Evolutionary conservation across 345 rosid species (phyloP).

Genomic region (Lenwebbia sp.): DNA sequence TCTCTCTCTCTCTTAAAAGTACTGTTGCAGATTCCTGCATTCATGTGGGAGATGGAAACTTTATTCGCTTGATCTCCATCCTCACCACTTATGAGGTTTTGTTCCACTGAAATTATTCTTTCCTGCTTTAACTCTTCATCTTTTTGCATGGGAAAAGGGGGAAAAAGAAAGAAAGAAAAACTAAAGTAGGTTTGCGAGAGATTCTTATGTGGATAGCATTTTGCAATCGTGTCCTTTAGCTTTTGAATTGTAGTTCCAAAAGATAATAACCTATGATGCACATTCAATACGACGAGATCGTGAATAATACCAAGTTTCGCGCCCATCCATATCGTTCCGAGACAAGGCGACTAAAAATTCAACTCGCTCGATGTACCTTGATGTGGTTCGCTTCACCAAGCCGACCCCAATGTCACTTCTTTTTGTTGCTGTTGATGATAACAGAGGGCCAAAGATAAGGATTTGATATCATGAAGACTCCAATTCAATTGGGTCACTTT

Average conservation of each 20-base stretch:
- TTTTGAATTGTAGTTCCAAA: not conserved
- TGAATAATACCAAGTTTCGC: not conserved
- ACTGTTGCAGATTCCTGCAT: not conserved
- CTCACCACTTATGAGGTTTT: not conserved
- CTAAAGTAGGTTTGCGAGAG: not conserved
- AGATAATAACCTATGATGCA: not conserved
- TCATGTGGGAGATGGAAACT: not conserved
- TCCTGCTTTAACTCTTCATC: not conserved
- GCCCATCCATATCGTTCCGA: not conserved
- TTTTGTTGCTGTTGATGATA: conserved; percentile 8
- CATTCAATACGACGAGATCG: not conserved
- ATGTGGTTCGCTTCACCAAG: not conserved
- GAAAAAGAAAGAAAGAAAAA: not conserved
- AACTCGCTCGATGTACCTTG: not conserved
- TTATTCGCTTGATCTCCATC: not conserved
- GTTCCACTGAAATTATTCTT: not conserved
- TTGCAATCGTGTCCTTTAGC: not conserved
- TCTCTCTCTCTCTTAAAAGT: not conserved
- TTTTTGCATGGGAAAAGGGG: not conserved
- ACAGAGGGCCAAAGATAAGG: conserved; percentile 16
- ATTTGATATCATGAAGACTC: not conserved
- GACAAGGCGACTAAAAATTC: not conserved
- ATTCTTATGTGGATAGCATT: not conserved
- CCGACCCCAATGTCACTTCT: not conserved
- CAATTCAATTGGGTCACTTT: not conserved